Percentiles rank a stretch among this genome's conserved stretches.
phyloP scores from a whole-genome alignment of 2,329 filamentous ascomycete species.

The Colletotrichum nymphaeae region DNA sequence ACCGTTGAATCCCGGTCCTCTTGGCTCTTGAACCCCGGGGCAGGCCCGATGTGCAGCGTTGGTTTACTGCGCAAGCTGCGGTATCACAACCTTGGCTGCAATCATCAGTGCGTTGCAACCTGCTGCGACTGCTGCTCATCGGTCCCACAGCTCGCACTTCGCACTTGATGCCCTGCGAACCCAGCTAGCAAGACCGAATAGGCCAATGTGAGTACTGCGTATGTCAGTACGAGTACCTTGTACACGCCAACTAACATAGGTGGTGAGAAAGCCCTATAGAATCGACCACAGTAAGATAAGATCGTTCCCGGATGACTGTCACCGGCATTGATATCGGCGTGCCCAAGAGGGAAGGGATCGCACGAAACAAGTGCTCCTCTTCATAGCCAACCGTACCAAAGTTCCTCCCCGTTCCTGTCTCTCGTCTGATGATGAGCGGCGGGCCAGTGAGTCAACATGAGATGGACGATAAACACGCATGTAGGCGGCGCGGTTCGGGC shows the following conservation, averaged over 20 bases:
- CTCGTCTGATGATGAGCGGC: neutral
- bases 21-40: neutral
- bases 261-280: neutral
- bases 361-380: neutral
- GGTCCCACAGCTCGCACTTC: conserved; percentile 1
- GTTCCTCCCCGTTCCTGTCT: neutral
- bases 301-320: neutral
- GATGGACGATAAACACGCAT: neutral
- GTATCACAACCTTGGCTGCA: neutral
- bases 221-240: neutral
- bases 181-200: neutral
- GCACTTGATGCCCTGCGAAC: neutral
- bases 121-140: too few species aligned
- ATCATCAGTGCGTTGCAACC: neutral
- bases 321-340: neutral
- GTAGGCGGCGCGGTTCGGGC: conserved; percentile 3
- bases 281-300: too few species aligned
- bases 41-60: neutral
- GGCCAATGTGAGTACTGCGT: neutral
- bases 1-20: neutral
- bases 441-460: neutral
- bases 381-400: neutral
- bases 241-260: neutral
- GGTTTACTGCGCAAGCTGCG: neutral
- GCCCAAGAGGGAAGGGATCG: neutral